These are phyloP conservation scores for Aspergillus tanneri DNA, from an alignment of 2,329 filamentous ascomycete species.

Conservation along the genomic window DNA sequence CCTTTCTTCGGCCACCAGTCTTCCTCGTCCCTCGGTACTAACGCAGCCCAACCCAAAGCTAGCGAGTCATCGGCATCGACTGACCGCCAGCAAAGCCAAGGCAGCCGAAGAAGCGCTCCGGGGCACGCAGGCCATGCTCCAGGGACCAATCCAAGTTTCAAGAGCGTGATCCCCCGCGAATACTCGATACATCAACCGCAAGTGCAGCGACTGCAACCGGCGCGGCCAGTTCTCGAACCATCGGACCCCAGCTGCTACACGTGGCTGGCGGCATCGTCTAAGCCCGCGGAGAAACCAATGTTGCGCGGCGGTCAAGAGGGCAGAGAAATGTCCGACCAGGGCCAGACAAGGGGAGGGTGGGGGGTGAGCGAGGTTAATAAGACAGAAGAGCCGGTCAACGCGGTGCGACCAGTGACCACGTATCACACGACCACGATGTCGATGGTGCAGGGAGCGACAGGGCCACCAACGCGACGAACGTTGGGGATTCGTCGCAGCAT, in stretches of 20 bases:
- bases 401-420: constrained; percentile 32
- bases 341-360: constrained; percentile 17
- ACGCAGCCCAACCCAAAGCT: constrained; percentile 17
- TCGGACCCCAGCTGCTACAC: constrained; percentile 35
- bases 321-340: constrained; percentile 7
- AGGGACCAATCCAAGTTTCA: constrained; percentile 13
- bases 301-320: constrained; percentile 13
- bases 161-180: constrained; percentile 20
- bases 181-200: constrained; percentile 33
- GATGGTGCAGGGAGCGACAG: constrained; percentile 29
- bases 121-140: constrained; percentile 6
- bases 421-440: constrained; percentile 44
- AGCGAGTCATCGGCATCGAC: constrained; percentile 15
- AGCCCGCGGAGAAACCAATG: constrained; percentile 14
- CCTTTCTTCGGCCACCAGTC: constrained; percentile 48
- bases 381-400: constrained; percentile 17
- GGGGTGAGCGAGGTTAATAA: constrained; percentile 28
- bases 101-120: constrained; percentile 12
- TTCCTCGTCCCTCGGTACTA: constrained; percentile 21
- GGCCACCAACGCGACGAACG: constrained; percentile 34
- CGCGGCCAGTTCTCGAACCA: constrained; percentile 34
- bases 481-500: constrained; percentile 45
- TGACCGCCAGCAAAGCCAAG: constrained; percentile 12
- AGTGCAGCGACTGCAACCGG: constrained; percentile 30
- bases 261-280: constrained; percentile 32